Percentiles rank a stretch among this genome's conserved stretches.
Evolutionary conservation across 768 basidiomycete genomes (phyloP).

Genomic region (Pleurotus tuoliensis): DNA sequence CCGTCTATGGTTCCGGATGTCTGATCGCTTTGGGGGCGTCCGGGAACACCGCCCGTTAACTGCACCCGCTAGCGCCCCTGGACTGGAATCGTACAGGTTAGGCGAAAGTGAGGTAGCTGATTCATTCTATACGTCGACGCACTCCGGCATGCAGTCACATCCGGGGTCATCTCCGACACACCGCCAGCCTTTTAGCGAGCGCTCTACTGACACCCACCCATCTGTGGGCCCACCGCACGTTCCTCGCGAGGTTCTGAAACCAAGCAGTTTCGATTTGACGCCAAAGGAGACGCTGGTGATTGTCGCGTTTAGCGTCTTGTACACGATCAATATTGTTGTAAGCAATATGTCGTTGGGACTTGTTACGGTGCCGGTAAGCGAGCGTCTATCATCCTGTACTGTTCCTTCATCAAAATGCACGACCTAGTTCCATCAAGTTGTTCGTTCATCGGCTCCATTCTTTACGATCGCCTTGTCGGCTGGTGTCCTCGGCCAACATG

Average conservation of each 20-base stretch:
- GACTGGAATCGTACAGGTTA: not conserved
- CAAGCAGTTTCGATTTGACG: constrained; percentile 24
- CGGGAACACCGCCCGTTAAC: constrained; percentile 2
- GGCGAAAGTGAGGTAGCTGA: constrained; percentile 1
- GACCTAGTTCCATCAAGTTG: constrained; percentile 90
- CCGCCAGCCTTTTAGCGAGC: constrained; percentile 33
- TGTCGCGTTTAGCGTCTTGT: constrained; percentile 80
- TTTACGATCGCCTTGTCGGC: constrained; percentile 83
- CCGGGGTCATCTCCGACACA: constrained; percentile 57
- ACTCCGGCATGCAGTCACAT: constrained; percentile 9
- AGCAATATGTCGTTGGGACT: constrained; percentile 88
- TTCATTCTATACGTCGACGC: not conserved
- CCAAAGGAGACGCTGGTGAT: constrained; percentile 58
- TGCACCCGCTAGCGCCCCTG: not conserved
- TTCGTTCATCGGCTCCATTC: constrained; percentile 88
- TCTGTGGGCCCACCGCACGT: not conserved
- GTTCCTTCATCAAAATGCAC: not conserved
- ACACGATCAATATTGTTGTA: constrained; percentile 91
- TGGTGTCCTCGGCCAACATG: constrained; percentile 58
- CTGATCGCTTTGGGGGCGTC: not conserved
- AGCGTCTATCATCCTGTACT: not conserved
- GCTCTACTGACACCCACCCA: not conserved
- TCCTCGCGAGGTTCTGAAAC: not conserved
- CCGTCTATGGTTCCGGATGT: not conserved
- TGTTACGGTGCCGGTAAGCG: constrained; percentile 84